These are phyloP conservation scores for Penicillium canescens DNA, from an alignment of 495 filamentous ascomycete genomes.

Conservation along the genomic window DNA sequence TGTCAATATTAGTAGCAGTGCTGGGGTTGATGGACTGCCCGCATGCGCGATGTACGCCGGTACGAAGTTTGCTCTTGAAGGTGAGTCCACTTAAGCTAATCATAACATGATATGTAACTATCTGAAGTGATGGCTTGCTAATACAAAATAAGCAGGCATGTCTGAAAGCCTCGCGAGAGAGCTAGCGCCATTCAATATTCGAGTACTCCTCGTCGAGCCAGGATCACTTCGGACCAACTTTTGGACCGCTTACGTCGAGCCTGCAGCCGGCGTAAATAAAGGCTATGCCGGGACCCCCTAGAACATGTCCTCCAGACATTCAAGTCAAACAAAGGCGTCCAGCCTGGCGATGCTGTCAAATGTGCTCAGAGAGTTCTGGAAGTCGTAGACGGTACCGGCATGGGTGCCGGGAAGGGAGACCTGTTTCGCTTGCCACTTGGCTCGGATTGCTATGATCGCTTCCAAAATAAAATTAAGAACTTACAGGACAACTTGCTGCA, in stretches of 20 bases:
- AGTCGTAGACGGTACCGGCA: constrained; percentile 12
- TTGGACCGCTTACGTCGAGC: constrained; percentile 10
- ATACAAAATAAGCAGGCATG: constrained; percentile 21
- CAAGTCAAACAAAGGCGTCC: constrained; percentile 6
- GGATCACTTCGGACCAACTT: constrained; percentile 51
- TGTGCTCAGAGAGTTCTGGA: constrained; percentile 17
- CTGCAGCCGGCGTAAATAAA: constrained; percentile 15
- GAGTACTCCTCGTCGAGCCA: constrained; percentile 47
- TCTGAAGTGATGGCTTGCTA: neutral
- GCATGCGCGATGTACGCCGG: constrained; percentile 48
- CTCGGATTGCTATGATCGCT: constrained; percentile 16
- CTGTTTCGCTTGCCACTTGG: constrained; percentile 20
- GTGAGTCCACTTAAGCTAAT: constrained; percentile 11
- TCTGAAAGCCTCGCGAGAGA: constrained; percentile 33
- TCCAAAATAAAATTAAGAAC: constrained; percentile 12
- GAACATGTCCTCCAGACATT: constrained; percentile 14
- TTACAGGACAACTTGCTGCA: constrained; percentile 12
- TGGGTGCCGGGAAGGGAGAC: constrained; percentile 14
- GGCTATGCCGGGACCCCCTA: constrained; percentile 18
- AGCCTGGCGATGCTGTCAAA: constrained; percentile 16
- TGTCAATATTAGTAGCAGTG: constrained; percentile 50
- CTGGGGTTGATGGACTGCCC: constrained; percentile 37
- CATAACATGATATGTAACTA: neutral
- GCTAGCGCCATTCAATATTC: constrained; percentile 41
- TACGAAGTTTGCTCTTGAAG: constrained; percentile 56